phyloP scores from a whole-genome alignment of 768 basidiomycete genomes.

The Amanita pseudoporphyria region DNA sequence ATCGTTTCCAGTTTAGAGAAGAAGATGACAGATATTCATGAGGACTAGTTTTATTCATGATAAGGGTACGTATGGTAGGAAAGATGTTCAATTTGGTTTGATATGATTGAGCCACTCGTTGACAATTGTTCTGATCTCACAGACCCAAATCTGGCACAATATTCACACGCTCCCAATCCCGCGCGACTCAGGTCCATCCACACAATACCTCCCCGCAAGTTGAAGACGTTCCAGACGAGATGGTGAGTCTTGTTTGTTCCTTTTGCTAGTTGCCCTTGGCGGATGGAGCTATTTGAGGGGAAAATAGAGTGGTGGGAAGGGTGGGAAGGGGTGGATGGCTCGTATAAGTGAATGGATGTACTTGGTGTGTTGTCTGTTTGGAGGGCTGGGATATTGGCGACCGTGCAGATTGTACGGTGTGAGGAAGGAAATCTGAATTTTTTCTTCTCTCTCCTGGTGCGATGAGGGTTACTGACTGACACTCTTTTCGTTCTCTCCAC shows the following conservation, averaged over 20 bases:
- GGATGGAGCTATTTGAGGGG: slow-evolving; percentile 8
- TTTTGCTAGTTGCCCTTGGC: slow-evolving; percentile 9
- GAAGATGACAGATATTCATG: no score
- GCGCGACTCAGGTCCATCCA: slow-evolving; percentile 9
- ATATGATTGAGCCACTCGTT: background rate
- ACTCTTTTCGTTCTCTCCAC: slow-evolving; percentile 15
- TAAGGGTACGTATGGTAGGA: no score
- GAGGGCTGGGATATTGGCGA: no score
- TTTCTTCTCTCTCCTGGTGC: background rate
- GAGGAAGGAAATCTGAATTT: background rate
- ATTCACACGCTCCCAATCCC: background rate
- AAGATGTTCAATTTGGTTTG: no score
- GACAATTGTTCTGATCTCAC: background rate
- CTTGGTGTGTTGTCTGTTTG: no score
- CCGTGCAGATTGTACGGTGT: no score
- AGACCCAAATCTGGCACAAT: background rate
- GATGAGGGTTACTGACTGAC: slow-evolving; percentile 14
- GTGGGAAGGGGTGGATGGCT: slow-evolving; percentile 4
- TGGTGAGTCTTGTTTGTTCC: slow-evolving; percentile 29
- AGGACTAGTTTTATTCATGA: no score
- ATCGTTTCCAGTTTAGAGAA: no score
- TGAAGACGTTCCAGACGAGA: slow-evolving; percentile 24
- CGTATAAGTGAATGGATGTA: slow-evolving; percentile 14
- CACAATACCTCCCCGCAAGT: slow-evolving; percentile 16
- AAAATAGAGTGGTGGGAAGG: slow-evolving; percentile 14